Percentiles rank a stretch among this genome's conserved stretches.
Conservation (phyloP, 768 basidiomycete species). For the Megacollybia marginata region DNA sequence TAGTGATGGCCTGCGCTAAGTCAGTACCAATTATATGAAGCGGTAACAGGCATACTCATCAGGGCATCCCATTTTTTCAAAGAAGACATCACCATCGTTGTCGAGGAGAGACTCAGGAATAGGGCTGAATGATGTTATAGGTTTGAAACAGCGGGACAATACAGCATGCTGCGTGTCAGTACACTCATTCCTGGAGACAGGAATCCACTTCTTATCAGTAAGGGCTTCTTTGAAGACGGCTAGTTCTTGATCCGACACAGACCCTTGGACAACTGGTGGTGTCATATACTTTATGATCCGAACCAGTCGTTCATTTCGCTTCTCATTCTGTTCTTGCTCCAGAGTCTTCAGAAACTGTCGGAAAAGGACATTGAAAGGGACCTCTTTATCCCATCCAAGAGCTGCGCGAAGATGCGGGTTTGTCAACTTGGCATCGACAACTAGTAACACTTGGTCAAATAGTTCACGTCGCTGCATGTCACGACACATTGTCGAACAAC, state of each 20-base stretch:
- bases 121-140: too few species aligned
- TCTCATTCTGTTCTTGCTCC: not conserved
- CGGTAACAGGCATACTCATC: too few species aligned
- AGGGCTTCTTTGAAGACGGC: not conserved
- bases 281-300: too few species aligned
- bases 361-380: not conserved
- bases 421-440: not conserved
- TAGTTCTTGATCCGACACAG: not conserved
- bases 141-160: too few species aligned
- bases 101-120: too few species aligned
- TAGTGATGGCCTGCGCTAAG: too few species aligned
- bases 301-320: not conserved
- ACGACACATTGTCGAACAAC: not conserved
- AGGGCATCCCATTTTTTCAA: too few species aligned
- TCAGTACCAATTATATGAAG: too few species aligned
- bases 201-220: not conserved
- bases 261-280: not conserved
- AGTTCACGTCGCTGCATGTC: not conserved
- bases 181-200: not conserved
- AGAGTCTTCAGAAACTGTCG: not conserved
- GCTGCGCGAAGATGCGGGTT: not conserved
- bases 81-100: too few species aligned
- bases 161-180: not conserved
- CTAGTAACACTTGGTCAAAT: not conserved
- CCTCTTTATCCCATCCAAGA: not conserved